Evolutionary conservation across 176 grass and related monocot species (phyloP), one percentile per base, ranked within the genome.

Genomic region (Musa beccarii): DNA sequence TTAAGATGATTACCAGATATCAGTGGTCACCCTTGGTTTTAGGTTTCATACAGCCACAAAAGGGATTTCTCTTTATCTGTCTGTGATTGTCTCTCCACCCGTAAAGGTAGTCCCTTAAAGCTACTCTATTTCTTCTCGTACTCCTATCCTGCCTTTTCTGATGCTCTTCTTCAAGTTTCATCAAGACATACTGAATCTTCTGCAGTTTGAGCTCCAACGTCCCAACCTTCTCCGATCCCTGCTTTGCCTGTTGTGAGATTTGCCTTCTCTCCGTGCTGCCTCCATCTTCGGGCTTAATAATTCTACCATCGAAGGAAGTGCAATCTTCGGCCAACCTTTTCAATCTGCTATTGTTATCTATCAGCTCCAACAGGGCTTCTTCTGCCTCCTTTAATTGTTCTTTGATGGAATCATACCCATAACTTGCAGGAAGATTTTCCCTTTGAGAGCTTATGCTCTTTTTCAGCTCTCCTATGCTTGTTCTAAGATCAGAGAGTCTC

Each of bases 41-140:
- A 71, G 81, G 72, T 55, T 85, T 88, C 80, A 92, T 79, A 53
- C 89, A 95, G n/a, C 96, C 89, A 75, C 91, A 99, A 78, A 99
- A 87, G 0, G 79, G 86, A 5, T 15, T 51, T 75, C 63, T 83
- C 81, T 92, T 93, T 79, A 79, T 86, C 11, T 63, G 74, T 8
- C 82, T 57, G 6, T 75, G 81, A 71, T 68, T 71, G 14, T 87
- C 85, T 81, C 75, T 89, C 83, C 88, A 89, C 21, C 96, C 91
- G 53, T 99, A 89, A 34, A 99, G 75, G 85, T 99, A 99, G 84
- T 99, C 96, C 76, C 81, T 92, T 66, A 99, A 57, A 79, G 84
- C 82, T 50, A 99, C 89, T 20, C 91, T 84, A 53, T 81, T 87
- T 43, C 91, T 75, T 84, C 80, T 87, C 0, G 85, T 74, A 23